These are phyloP conservation scores for Xylariaceae sp. DNA, from an alignment of 2,329 filamentous ascomycete species.

Conservation along the genomic window DNA sequence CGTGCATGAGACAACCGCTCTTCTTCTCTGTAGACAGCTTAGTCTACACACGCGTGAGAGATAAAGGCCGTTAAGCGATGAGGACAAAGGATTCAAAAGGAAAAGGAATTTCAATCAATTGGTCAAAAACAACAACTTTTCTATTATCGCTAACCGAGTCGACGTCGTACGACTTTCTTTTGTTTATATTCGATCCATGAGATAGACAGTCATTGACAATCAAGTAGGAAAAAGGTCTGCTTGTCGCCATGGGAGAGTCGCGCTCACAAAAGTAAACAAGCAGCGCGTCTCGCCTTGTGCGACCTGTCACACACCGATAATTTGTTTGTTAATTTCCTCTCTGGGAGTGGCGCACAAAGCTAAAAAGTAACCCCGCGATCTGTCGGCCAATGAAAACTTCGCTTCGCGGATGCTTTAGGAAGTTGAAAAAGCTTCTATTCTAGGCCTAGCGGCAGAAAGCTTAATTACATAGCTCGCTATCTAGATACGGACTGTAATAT, in stretches of 20 bases:
- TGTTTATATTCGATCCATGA: too few relatives aligned
- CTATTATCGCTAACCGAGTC: background rate
- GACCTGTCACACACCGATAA: background rate
- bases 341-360: slow-evolving; percentile 31
- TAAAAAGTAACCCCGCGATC: background rate
- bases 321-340: slow-evolving; percentile 45
- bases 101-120: background rate
- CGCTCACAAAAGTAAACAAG: slow-evolving; percentile 18
- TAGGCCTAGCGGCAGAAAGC: background rate
- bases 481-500: too few relatives aligned
- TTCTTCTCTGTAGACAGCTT: background rate
- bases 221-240: too few relatives aligned
- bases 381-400: slow-evolving; percentile 22
- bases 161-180: background rate
- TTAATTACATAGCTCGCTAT: too few relatives aligned
- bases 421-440: background rate
- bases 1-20: background rate
- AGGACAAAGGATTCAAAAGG: background rate
- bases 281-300: background rate
- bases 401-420: slow-evolving; percentile 11
- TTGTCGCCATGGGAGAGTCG: slow-evolving; percentile 11
- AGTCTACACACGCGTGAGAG: background rate
- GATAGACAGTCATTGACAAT: too few relatives aligned
- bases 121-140: background rate
- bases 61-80: background rate